Percentiles rank a stretch among this genome's conserved stretches.
Evolutionary conservation across 306 rosid species (phyloP).

Genomic region (Prunus mira): DNA sequence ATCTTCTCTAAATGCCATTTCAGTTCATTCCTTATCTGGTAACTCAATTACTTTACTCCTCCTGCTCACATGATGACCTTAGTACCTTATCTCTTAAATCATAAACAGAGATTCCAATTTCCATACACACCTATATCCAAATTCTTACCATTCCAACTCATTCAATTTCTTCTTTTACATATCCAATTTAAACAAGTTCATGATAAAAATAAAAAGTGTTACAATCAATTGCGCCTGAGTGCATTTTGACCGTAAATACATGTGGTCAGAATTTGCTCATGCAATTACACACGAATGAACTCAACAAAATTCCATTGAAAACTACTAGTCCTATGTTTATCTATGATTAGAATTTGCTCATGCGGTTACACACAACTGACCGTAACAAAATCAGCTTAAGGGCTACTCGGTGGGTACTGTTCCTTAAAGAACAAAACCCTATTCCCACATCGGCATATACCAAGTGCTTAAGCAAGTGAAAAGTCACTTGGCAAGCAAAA

Average conservation of each 20-base stretch:
- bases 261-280: too few relatives aligned
- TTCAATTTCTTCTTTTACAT: background rate
- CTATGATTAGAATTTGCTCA: too few relatives aligned
- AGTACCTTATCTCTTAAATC: background rate
- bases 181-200: background rate
- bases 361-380: too few relatives aligned
- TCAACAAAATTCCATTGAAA: too few relatives aligned
- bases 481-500: background rate
- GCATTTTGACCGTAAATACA: too few relatives aligned
- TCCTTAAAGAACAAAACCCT: background rate
- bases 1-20: background rate
- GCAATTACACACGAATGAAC: too few relatives aligned
- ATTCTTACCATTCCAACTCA: background rate
- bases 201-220: background rate
- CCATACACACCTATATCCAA: background rate
- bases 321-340: too few relatives aligned
- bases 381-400: too few relatives aligned
- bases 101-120: background rate
- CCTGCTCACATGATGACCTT: background rate
- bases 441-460: background rate
- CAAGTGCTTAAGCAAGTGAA: background rate
- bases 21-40: background rate
- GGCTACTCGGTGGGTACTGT: too few relatives aligned
- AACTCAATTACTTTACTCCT: background rate
- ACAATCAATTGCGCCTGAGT: too few relatives aligned